Conservation (phyloP, 768 basidiomycete species). For the Tylopilus balloui region DNA sequence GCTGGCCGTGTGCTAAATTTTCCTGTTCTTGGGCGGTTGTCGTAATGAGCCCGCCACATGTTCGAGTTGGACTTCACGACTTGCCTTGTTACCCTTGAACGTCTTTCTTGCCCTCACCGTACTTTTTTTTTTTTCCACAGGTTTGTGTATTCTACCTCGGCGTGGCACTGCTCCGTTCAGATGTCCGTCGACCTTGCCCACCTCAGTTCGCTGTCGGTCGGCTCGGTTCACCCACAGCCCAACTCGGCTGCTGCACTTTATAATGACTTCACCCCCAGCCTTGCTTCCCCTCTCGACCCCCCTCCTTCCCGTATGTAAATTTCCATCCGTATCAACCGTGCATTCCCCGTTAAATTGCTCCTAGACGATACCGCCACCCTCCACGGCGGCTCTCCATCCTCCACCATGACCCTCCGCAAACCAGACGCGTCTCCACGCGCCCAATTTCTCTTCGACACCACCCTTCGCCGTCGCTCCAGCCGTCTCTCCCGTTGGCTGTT, state of each 20-base stretch:
- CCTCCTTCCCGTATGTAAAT: conserved; percentile 19
- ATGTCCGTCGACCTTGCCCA: conserved; percentile 25
- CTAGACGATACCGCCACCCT: conserved; percentile 14
- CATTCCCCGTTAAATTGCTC: conserved; percentile 32
- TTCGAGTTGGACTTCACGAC: conserved; percentile 22
- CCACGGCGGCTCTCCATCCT: conserved; percentile 26
- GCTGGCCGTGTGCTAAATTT: too few species aligned
- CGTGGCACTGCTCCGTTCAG: conserved; percentile 1
- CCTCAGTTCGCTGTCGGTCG: conserved; percentile 13
- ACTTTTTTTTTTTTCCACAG: conserved; percentile 4
- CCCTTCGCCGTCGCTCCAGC: conserved; percentile 35
- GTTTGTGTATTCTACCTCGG: conserved; percentile 17
- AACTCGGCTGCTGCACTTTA: conserved; percentile 14
- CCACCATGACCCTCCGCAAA: conserved; percentile 28
- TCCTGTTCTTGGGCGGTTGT: conserved; percentile 17
- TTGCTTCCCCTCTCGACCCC: not conserved
- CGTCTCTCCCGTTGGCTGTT: conserved; percentile 43
- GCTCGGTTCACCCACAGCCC: conserved; percentile 8
- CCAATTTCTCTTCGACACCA: conserved; percentile 7
- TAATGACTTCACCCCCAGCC: conserved; percentile 18
- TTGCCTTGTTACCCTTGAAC: conserved; percentile 29
- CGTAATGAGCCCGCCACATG: conserved; percentile 30
- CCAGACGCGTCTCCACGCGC: conserved; percentile 23
- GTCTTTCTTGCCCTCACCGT: conserved; percentile 14
- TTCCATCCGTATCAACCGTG: conserved; percentile 23